Evolutionary conservation across 2,329 filamentous ascomycete species (phyloP).

Genomic region (Cucurbitaria berberidis): DNA sequence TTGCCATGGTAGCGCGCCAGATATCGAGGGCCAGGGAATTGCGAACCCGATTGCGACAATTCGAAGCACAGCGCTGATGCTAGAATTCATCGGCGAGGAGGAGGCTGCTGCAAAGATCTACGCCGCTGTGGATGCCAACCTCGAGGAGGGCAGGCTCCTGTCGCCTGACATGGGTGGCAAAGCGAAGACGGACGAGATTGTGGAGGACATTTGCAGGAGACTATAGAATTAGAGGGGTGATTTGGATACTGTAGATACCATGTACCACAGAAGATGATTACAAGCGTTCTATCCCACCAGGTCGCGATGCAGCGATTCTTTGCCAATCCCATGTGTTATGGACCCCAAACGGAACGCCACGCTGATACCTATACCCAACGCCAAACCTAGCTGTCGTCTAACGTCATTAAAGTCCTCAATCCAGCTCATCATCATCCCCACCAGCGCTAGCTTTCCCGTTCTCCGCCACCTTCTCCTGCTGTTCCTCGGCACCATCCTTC

Average conservation of each 20-base stretch:
- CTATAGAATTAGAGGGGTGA: constrained; percentile 59
- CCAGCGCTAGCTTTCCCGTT: constrained; percentile 10
- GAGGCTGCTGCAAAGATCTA: constrained; percentile 89
- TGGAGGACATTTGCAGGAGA: constrained; percentile 83
- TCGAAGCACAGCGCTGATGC: constrained; percentile 88
- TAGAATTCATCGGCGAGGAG: constrained; percentile 92
- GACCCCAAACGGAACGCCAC: constrained; percentile 6
- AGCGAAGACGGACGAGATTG: constrained; percentile 83
- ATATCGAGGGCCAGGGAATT: constrained; percentile 91
- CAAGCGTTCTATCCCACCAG: background rate
- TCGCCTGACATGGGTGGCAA: constrained; percentile 90
- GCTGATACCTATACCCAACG: background rate
- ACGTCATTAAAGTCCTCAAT: constrained; percentile 8
- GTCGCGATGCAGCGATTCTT: background rate
- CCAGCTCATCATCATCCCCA: constrained; percentile 28
- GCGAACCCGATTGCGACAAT: constrained; percentile 97
- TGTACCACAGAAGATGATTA: background rate
- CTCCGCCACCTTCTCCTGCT: constrained; percentile 33
- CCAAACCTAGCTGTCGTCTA: background rate
- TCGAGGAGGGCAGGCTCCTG: constrained; percentile 81
- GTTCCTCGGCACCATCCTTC: constrained; percentile 27
- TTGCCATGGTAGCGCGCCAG: constrained; percentile 93
- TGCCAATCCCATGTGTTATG: background rate
- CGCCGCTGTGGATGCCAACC: constrained; percentile 85
- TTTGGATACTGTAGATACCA: background rate